Base-by-base conservation (phyloP, 2,329 filamentous ascomycete genomes). In the Monilinia aucupariae region DNA sequence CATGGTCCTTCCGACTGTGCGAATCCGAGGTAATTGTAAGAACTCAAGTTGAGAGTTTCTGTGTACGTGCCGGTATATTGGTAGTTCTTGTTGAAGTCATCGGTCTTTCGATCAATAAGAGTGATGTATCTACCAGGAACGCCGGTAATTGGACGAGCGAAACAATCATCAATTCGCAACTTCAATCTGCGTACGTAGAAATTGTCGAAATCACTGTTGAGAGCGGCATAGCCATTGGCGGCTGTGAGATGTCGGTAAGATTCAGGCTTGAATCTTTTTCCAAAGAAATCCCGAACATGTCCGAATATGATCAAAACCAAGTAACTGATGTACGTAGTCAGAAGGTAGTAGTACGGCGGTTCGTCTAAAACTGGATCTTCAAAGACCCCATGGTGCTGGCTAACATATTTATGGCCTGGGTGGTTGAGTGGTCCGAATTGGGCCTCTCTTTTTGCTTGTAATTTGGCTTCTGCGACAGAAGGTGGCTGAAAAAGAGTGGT, bases 281-380 rank as follows among this genome's bases (percentile, higher is more conserved):
- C 93, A 74, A 99, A 97, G 78, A 97, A 97, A 76, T 99, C 94
- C 74, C 93, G 87, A 65, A 97, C 86, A 74, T 99, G 94, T 63
- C 94, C 94, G 68, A 97, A 92, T 68, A 94, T 86, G 74, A 99
- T 97, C 71, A 99, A 84, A 69, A 97, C 87, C 68, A 99, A 83
- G 77, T 99, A 99, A 78, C 92, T 97, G 77, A 99, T 91, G 81
- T 99, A 99, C 72, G 94, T 99, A 43, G 94, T 97, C 70, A 99
- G 84, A 72, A 99, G 85, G 78, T 90, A 97, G 81, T 92, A 97
- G 79, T 97, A 97, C 22, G 93, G 91, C 49, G 94, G 93, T 76
- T 97, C 93, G 73, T 99, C 94, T 74, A 96, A 91, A 64, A 97
- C 80, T 6, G 93, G 92, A 45, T 91, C 85, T 52, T 87, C 86